These are phyloP conservation scores for Beta lomatogona DNA, from an alignment of 179 eudicot genomes.

Conservation along the genomic window DNA sequence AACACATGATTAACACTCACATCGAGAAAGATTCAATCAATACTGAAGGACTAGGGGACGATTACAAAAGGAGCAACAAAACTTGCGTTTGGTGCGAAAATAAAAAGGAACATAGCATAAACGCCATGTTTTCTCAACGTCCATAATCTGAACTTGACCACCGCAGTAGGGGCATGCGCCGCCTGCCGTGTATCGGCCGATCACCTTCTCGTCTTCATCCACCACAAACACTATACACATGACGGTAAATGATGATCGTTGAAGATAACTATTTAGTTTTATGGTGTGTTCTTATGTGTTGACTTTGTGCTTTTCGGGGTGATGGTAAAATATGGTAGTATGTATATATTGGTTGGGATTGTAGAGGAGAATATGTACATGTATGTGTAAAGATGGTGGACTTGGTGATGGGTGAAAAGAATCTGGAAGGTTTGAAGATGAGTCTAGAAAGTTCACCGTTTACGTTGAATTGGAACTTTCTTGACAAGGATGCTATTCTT, in stretches of 20 bases:
- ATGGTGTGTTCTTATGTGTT: neutral
- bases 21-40: neutral
- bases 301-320: neutral
- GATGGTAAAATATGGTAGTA: neutral
- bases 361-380: neutral
- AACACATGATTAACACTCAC: neutral
- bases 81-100: conserved; percentile 10
- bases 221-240: conserved; percentile 15
- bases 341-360: neutral
- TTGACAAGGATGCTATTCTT: neutral
- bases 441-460: neutral
- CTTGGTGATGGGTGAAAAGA: neutral
- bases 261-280: neutral
- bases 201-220: conserved; percentile 11
- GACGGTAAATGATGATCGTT: neutral
- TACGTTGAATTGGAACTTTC: neutral
- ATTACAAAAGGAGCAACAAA: conserved; percentile 7
- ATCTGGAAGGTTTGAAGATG: neutral
- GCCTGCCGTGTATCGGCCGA: conserved; percentile 6
- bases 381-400: neutral
- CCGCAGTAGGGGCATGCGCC: neutral
- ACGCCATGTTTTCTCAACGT: conserved; percentile 5
- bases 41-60: neutral
- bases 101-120: neutral
- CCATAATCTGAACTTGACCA: neutral